A percentile compares a stretch with the other conserved stretches of the same genome.
These are phyloP conservation scores for Rhizopogon rudus DNA, from an alignment of 768 basidiomycete genomes.

Conservation along the genomic window DNA sequence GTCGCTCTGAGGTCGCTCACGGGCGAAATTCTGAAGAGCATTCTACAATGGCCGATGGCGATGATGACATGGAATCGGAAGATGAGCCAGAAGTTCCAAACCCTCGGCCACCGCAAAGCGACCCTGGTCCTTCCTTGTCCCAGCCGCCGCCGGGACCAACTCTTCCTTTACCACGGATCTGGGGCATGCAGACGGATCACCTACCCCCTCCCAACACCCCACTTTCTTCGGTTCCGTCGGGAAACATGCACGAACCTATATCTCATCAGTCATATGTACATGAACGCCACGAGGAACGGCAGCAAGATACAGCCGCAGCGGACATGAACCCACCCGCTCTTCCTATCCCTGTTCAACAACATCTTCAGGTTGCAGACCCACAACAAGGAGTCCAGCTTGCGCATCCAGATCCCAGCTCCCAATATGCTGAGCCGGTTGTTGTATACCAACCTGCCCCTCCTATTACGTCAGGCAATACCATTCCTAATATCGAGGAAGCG, in stretches of 20 bases:
- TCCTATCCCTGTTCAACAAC: slow-evolving; percentile 25
- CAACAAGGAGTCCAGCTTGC: slow-evolving; percentile 26
- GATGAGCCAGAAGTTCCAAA: slow-evolving; percentile 27
- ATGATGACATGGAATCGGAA: slow-evolving; percentile 33
- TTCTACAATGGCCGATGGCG: slow-evolving; percentile 24
- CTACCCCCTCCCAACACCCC: slow-evolving; percentile 21
- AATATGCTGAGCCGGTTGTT: slow-evolving; percentile 23
- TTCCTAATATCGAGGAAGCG: slow-evolving; percentile 43
- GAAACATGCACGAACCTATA: slow-evolving; percentile 23
- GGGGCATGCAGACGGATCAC: slow-evolving; percentile 26
- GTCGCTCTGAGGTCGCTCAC: slow-evolving; percentile 23
- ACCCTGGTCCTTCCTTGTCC: slow-evolving; percentile 26
- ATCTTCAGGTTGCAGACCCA: slow-evolving; percentile 16
- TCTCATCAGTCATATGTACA: slow-evolving; percentile 23
- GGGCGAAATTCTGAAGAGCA: slow-evolving; percentile 14
- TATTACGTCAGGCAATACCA: slow-evolving; percentile 25
- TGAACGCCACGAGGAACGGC: slow-evolving; percentile 20
- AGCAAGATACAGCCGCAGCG: slow-evolving; percentile 18
- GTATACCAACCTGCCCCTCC: slow-evolving; percentile 30
- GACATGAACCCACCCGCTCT: slow-evolving; percentile 24
- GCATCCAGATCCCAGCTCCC: slow-evolving; percentile 16
- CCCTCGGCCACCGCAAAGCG: slow-evolving; percentile 18
- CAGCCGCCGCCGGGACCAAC: slow-evolving; percentile 22
- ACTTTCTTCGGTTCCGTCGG: slow-evolving; percentile 26
- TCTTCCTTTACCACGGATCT: slow-evolving; percentile 27